Base-by-base conservation (phyloP, 345 rosid species). In the Ricinus communis region DNA sequence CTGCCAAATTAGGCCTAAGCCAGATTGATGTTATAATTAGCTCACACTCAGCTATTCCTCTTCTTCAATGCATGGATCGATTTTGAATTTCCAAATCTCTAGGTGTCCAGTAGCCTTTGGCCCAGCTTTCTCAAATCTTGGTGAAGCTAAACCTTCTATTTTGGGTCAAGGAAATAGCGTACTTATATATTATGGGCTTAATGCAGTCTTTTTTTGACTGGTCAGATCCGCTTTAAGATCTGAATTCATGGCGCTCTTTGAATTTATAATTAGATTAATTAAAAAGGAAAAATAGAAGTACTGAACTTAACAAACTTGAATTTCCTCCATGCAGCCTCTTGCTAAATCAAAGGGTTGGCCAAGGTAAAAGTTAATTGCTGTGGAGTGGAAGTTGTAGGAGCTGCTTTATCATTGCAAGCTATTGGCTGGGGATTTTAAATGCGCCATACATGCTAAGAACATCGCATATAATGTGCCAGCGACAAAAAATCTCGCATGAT, bases 321-420 rank as follows among this genome's bases (percentile, higher is more conserved):
- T 69, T 56, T 64, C 51, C 59, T 47, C n/a, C 16, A 0, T 69
- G 71, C 74, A 75, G 79, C 65, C 49, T 15, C 15, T 8, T 62
- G 59, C 61, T 70, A 46, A 55, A 75, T 62, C 79, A 63, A 66
- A 66, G 41, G 55, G 50, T 19, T 47, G 65, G 51, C 55, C 60
- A 47, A 64, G 59, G 51, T 31, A 40, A 22, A 28, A 53, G 62
- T 54, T 41, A 57, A 75, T 12, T 33, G 64, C 50, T 57, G 53
- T 53, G 53, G 57, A 55, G 43, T 62, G 60, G 31, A 5, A 24
- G 55, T 33, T 21, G 6, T 19, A n/a, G 63, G 51, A 66, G 51
- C 36, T 66, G 43, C 59, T 38, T 74, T 12, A 60, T 25, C 21
- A 43, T 73, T 66, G 60, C 65, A 55, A 58, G 24, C 10, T 38